Conservation (phyloP, 176 grass and related monocot genomes). For the Otatea glauca region DNA sequence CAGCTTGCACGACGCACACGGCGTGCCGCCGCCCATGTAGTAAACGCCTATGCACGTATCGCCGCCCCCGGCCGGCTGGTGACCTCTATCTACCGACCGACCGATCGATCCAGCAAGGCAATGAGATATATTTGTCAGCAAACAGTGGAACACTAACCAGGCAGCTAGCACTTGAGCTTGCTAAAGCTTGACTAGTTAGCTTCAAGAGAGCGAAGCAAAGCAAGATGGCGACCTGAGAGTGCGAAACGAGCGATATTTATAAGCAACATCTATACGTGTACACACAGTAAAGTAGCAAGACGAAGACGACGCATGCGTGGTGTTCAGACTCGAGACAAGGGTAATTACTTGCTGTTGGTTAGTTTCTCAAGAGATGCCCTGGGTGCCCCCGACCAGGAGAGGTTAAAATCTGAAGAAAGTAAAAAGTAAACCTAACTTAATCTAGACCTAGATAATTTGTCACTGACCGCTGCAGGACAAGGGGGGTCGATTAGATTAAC, state of each 20-base stretch:
- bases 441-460: slow-evolving; percentile 16
- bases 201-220: not conserved
- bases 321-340: slow-evolving; percentile 47
- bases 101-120: not conserved
- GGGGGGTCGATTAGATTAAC: not conserved
- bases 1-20: slow-evolving; percentile 92
- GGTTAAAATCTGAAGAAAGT: not conserved
- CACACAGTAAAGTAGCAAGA: not conserved
- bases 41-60: not conserved
- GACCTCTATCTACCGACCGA: not conserved
- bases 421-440: slow-evolving; percentile 22
- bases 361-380: slow-evolving; percentile 62
- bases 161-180: not conserved
- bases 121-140: not conserved
- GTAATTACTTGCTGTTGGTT: slow-evolving; percentile 51
- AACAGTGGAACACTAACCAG: not conserved
- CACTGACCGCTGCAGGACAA: slow-evolving; percentile 42
- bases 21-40: slow-evolving; percentile 65
- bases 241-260: slow-evolving; percentile 42
- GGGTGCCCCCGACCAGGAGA: slow-evolving; percentile 11
- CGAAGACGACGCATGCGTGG: slow-evolving; percentile 30
- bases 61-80: not conserved
- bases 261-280: slow-evolving; percentile 5
- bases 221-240: slow-evolving; percentile 19
- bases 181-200: not conserved